phyloP scores from a whole-genome alignment of 495 filamentous ascomycete species.

The Tuber aestivum region DNA sequence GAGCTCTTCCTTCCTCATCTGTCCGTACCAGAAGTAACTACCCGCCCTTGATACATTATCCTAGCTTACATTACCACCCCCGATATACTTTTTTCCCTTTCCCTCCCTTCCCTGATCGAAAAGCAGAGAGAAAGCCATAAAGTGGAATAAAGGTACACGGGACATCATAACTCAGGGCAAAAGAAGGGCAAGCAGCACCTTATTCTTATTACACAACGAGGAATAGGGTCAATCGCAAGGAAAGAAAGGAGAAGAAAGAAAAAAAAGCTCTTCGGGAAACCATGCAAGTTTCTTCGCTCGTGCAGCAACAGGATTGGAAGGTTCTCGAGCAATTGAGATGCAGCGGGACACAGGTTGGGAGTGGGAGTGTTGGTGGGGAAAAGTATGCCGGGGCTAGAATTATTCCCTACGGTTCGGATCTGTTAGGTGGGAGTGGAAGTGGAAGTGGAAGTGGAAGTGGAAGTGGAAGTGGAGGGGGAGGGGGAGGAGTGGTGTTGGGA shows the following conservation, averaged over 20 bases:
- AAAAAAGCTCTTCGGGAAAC: background rate
- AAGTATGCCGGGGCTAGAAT: background rate
- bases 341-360: background rate
- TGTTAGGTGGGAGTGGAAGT: conserved; percentile 6
- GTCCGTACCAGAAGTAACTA: background rate
- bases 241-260: background rate
- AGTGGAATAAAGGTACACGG: background rate
- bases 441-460: too few species aligned
- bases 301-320: conserved; percentile 1
- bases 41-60: background rate
- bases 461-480: too few species aligned
- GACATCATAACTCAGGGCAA: background rate
- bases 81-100: background rate
- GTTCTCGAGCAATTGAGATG: conserved; percentile 6
- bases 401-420: conserved; percentile 14
- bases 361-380: conserved; percentile 1
- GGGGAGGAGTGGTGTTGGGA: conserved; percentile 7
- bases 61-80: background rate
- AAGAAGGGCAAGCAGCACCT: background rate
- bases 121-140: background rate
- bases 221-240: background rate
- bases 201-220: background rate
- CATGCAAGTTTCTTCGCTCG: conserved; percentile 13
- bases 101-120: background rate
- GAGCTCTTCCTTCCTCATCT: conserved; percentile 3